Evolutionary conservation across 306 rosid species (phyloP).

Genomic region (Malus fusca): DNA sequence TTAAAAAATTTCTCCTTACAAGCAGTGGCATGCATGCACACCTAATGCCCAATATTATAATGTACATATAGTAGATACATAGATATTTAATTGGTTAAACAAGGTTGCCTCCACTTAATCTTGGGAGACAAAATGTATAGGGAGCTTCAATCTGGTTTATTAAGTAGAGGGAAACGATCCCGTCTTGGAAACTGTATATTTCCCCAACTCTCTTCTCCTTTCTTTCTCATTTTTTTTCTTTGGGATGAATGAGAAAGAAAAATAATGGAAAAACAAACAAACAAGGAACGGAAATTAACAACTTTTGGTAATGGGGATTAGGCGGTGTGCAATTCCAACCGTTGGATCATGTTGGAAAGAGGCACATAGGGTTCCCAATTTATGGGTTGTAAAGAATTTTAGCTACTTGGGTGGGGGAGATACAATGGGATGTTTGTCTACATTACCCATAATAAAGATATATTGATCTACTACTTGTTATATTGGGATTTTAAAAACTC

Average conservation of each 20-base stretch:
- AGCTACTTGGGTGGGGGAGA: not conserved
- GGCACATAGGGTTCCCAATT: constrained; percentile 17
- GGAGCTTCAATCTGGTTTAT: constrained; percentile 9
- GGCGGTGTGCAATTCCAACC: constrained; percentile 18
- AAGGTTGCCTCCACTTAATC: not conserved
- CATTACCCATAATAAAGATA: constrained; percentile 6
- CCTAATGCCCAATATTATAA: not conserved
- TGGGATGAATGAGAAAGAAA: not conserved
- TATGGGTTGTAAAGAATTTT: constrained; percentile 23
- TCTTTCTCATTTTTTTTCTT: not conserved
- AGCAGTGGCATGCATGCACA: not conserved
- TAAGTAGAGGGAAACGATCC: not conserved
- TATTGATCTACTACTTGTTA: constrained; percentile 8
- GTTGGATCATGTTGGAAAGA: constrained; percentile 33
- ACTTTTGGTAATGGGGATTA: constrained; percentile 18
- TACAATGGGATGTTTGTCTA: constrained; percentile 32
- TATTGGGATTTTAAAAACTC: constrained; percentile 35
- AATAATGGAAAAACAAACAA: not conserved
- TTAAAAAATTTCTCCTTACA: not conserved
- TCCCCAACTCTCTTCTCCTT: not conserved
- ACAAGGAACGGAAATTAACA: constrained; percentile 4
- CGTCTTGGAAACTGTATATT: not conserved
- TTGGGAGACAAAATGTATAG: constrained; percentile 10
- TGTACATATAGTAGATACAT: too few relatives aligned
- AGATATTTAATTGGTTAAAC: not conserved